These are phyloP conservation scores for Chamaecrista fasciculata DNA, from an alignment of 306 rosid species.

Conservation along the genomic window DNA sequence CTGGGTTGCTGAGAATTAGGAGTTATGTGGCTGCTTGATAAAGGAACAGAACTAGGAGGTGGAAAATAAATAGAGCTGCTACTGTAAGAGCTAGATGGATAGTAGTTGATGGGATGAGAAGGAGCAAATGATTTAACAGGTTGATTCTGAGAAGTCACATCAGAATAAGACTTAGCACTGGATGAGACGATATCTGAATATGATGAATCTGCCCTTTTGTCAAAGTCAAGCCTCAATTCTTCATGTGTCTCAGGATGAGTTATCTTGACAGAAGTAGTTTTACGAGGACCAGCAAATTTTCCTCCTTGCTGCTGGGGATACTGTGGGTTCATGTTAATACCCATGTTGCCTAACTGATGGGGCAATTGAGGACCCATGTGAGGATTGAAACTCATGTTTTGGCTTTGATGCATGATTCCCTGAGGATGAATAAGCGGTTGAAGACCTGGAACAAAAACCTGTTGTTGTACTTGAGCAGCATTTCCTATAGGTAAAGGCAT, in stretches of 20 bases:
- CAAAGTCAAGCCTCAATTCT: constrained; percentile 85
- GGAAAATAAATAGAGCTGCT: constrained; percentile 41
- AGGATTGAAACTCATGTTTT: constrained; percentile 53
- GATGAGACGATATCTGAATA: constrained; percentile 63
- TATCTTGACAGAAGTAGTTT: constrained; percentile 68
- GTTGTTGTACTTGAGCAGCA: constrained; percentile 72
- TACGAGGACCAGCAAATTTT: constrained; percentile 66
- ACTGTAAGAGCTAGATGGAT: constrained; percentile 42
- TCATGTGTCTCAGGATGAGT: constrained; percentile 95
- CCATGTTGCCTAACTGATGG: constrained; percentile 68
- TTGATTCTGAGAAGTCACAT: constrained; percentile 62
- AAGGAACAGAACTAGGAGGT: constrained; percentile 53
- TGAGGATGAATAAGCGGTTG: constrained; percentile 77
- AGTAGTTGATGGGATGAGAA: constrained; percentile 54
- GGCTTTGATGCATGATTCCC: constrained; percentile 71
- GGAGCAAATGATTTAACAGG: constrained; percentile 51
- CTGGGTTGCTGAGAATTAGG: constrained; percentile 66
- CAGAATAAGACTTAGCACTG: constrained; percentile 58
- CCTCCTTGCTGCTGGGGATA: constrained; percentile 82
- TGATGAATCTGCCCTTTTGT: constrained; percentile 61
- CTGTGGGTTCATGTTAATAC: constrained; percentile 52
- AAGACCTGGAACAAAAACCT: constrained; percentile 64
- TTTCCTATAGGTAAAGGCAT: constrained; percentile 63
- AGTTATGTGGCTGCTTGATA: constrained; percentile 56
- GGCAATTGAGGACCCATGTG: constrained; percentile 72